These are phyloP conservation scores for Aspergillus pseudotamarii DNA, from an alignment of 2,329 filamentous ascomycete species.

Conservation along the genomic window DNA sequence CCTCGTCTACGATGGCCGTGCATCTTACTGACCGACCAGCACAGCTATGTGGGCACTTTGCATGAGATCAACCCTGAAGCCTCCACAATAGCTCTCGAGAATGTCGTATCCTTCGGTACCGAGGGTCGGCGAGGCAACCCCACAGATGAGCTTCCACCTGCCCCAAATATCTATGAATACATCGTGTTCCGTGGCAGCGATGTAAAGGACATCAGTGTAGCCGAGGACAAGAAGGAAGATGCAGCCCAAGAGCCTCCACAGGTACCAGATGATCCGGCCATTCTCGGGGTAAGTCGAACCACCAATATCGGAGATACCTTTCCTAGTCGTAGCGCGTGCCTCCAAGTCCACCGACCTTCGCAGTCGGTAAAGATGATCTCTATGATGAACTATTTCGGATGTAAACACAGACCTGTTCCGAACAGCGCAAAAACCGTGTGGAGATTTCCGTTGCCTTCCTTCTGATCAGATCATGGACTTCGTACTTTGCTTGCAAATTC, in stretches of 20 bases:
- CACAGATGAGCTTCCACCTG: slow-evolving; percentile 79
- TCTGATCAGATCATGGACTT: slow-evolving; percentile 67
- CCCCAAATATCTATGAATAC: slow-evolving; percentile 92
- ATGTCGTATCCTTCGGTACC: slow-evolving; percentile 91
- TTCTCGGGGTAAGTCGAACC: slow-evolving; percentile 81
- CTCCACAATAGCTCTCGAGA: slow-evolving; percentile 94
- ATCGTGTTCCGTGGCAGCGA: slow-evolving; percentile 98
- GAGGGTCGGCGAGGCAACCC: slow-evolving; percentile 82
- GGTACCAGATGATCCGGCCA: slow-evolving; percentile 92
- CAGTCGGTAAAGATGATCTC: slow-evolving; percentile 29
- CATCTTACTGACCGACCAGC: slow-evolving; percentile 36
- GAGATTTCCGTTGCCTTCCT: slow-evolving; percentile 99
- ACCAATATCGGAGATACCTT: not conserved
- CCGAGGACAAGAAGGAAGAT: slow-evolving; percentile 72
- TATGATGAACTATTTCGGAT: slow-evolving; percentile 94
- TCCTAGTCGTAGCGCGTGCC: slow-evolving; percentile 1
- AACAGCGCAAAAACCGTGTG: slow-evolving; percentile 86
- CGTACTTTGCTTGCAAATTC: slow-evolving; percentile 11
- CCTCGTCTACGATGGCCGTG: slow-evolving; percentile 8
- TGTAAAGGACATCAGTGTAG: slow-evolving; percentile 95
- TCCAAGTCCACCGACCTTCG: slow-evolving; percentile 13
- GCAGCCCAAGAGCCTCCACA: slow-evolving; percentile 75
- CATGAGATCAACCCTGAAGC: slow-evolving; percentile 98
- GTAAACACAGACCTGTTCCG: slow-evolving; percentile 82
- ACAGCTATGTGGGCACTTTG: slow-evolving; percentile 89